Evolutionary conservation across 495 filamentous ascomycete genomes (phyloP).

Genomic region (Talaromyces liani): DNA sequence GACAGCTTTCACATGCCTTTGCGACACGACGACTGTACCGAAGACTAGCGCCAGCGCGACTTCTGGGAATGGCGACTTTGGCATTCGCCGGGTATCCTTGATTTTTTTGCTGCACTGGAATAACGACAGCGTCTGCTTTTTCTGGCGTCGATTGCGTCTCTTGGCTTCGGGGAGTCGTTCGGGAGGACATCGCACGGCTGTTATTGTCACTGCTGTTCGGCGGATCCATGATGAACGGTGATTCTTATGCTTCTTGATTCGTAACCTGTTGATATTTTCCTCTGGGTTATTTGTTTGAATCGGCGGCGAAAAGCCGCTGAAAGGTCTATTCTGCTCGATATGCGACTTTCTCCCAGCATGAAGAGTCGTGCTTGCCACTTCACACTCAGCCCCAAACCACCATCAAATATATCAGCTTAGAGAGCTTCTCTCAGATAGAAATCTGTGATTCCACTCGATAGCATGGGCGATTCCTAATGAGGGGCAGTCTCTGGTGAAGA

Average conservation of each 20-base stretch:
- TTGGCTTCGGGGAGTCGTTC: slow-evolving; percentile 4
- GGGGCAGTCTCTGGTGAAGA: background rate
- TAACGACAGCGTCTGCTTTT: background rate
- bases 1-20: slow-evolving; percentile 64
- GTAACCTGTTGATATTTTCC: background rate
- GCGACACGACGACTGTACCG: slow-evolving; percentile 39
- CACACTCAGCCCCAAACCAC: background rate
- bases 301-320: background rate
- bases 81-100: slow-evolving; percentile 14
- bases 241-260: background rate
- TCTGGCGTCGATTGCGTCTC: slow-evolving; percentile 6
- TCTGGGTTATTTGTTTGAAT: background rate
- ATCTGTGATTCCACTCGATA: background rate
- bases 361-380: background rate
- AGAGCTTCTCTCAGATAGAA: background rate
- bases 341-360: background rate
- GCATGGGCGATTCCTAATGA: background rate
- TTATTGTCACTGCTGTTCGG: background rate
- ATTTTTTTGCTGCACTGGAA: background rate
- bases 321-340: background rate
- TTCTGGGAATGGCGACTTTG: slow-evolving; percentile 44
- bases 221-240: background rate
- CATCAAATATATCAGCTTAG: background rate
- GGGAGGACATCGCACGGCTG: background rate
- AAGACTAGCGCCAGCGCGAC: slow-evolving; percentile 20